Base-by-base conservation (phyloP, 2,329 filamentous ascomycete species). In the Epichloe aotearoae region DNA sequence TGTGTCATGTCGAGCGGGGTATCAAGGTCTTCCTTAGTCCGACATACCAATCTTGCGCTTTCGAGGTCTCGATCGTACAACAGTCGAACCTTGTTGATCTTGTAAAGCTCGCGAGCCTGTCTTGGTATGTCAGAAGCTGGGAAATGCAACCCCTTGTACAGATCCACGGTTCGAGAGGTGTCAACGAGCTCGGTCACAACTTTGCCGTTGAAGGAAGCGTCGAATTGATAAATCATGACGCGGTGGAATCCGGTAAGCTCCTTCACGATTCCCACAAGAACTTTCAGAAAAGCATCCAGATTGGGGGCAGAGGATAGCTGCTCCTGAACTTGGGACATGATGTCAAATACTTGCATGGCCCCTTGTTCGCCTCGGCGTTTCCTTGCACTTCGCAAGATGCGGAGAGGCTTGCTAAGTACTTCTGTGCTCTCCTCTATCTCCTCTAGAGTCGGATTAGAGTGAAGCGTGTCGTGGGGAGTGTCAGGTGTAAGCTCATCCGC, bases 191-290 rank as follows among this genome's bases (percentile, higher is more conserved):
- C 89, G 0, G 88, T 88, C 4, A 95, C 88, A 1, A 95, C 88
- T 51, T 86, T 82, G 17, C 88, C 89, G 58, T 94, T 95, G 73
- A 84, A 93, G 1, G 75, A 67, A 4, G 81, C 73, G 63, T 95
- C 89, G 56, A 95, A 95, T 64, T 95, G 88, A 60, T 95, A 95
- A 2, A 95, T 77, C 86, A 95, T 90, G 46, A 95, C 87, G 12
- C 89, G 84, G 61, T 95, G 89, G 56, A 95, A 95, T 0, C 89
- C 88, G 0, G 88, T 94, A 46, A 95, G 64, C 61, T 95, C 89
- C 61, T 94, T 95, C 36, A 95, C 80, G 7, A 95, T 84, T 0
- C 88, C 88, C 0, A 91, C 85, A 3, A 93, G 67, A 5, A 90
- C 82, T 59, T 93, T 91, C 38, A 95, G 70, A 53, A 95, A 88